A percentile compares a stretch with the other conserved stretches of the same genome.
These are phyloP conservation scores for Arabis hirsuta DNA, from an alignment of 345 rosid species.

Conservation along the genomic window DNA sequence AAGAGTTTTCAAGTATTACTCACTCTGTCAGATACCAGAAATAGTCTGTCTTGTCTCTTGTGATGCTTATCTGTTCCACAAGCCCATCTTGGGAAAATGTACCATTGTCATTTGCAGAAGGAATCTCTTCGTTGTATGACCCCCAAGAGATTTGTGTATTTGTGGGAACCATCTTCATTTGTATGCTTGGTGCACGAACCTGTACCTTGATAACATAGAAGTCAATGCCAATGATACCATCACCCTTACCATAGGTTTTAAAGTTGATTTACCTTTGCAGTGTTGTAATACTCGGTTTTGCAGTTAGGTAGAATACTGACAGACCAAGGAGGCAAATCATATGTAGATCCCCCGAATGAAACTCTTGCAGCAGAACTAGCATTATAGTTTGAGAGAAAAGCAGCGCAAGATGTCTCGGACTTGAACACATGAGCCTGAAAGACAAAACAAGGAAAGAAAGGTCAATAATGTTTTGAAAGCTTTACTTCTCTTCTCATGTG, in stretches of 20 bases:
- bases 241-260: not conserved
- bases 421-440: conserved; percentile 75
- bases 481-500: conserved; percentile 1
- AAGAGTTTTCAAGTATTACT: conserved; percentile 46
- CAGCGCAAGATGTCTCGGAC: conserved; percentile 64
- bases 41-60: conserved; percentile 80
- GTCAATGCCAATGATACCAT: conserved; percentile 40
- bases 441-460: not conserved
- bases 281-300: conserved; percentile 67
- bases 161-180: conserved; percentile 64
- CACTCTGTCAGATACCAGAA: conserved; percentile 96
- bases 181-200: conserved; percentile 67
- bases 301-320: conserved; percentile 90
- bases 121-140: conserved; percentile 67
- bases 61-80: conserved; percentile 72
- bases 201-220: conserved; percentile 55
- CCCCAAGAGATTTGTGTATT: conserved; percentile 66
- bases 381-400: conserved; percentile 81
- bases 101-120: conserved; percentile 53
- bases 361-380: conserved; percentile 53
- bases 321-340: conserved; percentile 86
- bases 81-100: conserved; percentile 62
- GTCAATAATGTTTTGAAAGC: conserved; percentile 1
- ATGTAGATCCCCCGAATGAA: conserved; percentile 56
- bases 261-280: conserved; percentile 60